These are phyloP conservation scores for Dovyalis caffra DNA, from an alignment of 345 rosid genomes.

Conservation along the genomic window DNA sequence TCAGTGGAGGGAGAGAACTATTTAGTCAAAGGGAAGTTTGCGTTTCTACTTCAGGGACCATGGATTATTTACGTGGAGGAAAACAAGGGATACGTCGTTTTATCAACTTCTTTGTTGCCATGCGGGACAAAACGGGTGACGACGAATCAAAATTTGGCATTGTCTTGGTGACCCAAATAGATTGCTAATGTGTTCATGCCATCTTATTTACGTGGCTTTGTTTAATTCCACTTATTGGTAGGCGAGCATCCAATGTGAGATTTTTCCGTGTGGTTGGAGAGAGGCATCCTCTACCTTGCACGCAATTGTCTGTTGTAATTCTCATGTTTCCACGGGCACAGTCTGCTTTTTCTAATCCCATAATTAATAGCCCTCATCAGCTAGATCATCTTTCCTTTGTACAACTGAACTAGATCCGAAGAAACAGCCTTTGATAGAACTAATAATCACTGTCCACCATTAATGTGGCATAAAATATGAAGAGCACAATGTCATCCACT, in stretches of 20 bases:
- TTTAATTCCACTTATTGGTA: not conserved
- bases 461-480: too few relatives aligned
- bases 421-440: too few relatives aligned
- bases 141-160: not conserved
- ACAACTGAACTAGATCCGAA: too few relatives aligned
- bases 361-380: too few relatives aligned
- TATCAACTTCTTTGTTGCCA: not conserved
- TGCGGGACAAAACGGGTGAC: not conserved
- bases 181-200: slow-evolving; percentile 1
- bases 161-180: not conserved
- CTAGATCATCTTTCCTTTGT: too few relatives aligned
- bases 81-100: not conserved
- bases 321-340: slow-evolving; percentile 42
- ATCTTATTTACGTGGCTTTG: slow-evolving; percentile 10
- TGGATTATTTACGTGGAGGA: slow-evolving; percentile 27
- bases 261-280: slow-evolving; percentile 22
- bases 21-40: not conserved
- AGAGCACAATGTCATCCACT: too few relatives aligned
- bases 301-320: slow-evolving; percentile 33
- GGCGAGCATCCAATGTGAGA: not conserved
- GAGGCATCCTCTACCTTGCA: slow-evolving; percentile 35
- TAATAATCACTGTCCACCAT: too few relatives aligned
- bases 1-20: slow-evolving; percentile 11
- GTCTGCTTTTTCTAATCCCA: not conserved
- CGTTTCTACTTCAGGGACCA: slow-evolving; percentile 17